These are phyloP conservation scores for Diospyros lotus DNA, from an alignment of 148 eudicot species.

Conservation along the genomic window DNA sequence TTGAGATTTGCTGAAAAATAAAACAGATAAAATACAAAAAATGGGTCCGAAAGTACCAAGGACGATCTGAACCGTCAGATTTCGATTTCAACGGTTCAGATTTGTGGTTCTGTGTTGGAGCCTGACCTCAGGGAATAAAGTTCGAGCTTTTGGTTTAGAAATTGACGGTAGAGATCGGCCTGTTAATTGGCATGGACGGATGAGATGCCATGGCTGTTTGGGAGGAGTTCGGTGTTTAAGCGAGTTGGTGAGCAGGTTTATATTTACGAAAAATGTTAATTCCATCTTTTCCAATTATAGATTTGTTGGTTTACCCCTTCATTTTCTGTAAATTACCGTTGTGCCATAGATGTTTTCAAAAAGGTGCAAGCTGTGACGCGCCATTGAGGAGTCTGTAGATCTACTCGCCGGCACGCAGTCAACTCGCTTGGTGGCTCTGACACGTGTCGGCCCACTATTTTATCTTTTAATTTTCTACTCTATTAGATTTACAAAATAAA, in stretches of 20 bases:
- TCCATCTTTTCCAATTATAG: background rate
- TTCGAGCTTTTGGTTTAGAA: background rate
- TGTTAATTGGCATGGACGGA: background rate
- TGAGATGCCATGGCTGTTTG: background rate
- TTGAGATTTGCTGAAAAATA: slow-evolving; percentile 20
- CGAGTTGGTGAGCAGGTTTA: background rate
- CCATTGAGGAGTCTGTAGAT: background rate
- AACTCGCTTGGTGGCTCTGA: background rate
- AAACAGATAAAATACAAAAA: background rate
- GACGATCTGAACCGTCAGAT: slow-evolving; percentile 19
- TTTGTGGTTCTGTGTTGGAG: slow-evolving; percentile 6
- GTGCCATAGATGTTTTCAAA: slow-evolving; percentile 9
- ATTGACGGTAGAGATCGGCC: background rate
- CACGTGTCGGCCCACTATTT: background rate
- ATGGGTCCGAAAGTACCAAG: background rate
- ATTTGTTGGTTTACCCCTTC: background rate
- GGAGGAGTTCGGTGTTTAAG: slow-evolving; percentile 6
- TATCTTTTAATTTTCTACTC: background rate
- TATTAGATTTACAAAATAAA: background rate
- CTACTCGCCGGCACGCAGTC: background rate
- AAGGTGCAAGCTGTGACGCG: slow-evolving; percentile 6
- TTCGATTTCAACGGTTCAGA: slow-evolving; percentile 7
- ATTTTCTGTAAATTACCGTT: background rate
- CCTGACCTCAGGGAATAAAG: background rate
- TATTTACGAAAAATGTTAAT: background rate